Evolutionary conservation across 108 stramenopile species (phyloP).

Genomic region (Nitzschia sp.): DNA sequence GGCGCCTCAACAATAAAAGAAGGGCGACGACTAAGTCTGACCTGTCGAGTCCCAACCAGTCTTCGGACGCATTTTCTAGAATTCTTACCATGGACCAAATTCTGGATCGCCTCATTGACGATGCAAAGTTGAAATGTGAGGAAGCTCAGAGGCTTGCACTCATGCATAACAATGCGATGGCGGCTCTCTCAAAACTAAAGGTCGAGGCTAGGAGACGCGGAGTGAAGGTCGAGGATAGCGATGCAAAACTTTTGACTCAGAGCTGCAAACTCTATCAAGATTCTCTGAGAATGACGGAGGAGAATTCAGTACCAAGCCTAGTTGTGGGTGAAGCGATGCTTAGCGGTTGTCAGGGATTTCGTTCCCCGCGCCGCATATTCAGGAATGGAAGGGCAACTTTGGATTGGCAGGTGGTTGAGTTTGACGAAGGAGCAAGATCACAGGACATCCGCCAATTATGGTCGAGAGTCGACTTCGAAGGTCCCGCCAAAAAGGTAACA

Average conservation of each 20-base stretch:
- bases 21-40: background rate
- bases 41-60: background rate
- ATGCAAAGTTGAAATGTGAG: constrained; percentile 56
- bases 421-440: background rate
- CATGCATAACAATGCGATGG: constrained; percentile 69
- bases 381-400: constrained; percentile 33
- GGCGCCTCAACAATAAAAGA: background rate
- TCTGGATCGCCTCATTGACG: constrained; percentile 65
- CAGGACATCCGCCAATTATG: constrained; percentile 32
- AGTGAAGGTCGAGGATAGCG: constrained; percentile 29
- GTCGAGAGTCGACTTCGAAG: constrained; percentile 52
- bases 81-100: constrained; percentile 67
- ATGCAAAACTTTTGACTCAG: constrained; percentile 27
- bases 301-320: constrained; percentile 46
- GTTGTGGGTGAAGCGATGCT: constrained; percentile 49
- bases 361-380: constrained; percentile 12
- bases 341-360: constrained; percentile 50
- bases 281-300: constrained; percentile 43
- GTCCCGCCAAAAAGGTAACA: constrained; percentile 39
- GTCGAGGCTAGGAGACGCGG: constrained; percentile 35
- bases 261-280: constrained; percentile 52
- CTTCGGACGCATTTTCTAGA: constrained; percentile 5
- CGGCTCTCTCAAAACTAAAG: constrained; percentile 54
- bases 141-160: constrained; percentile 63
- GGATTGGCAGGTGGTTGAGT: constrained; percentile 43